Percentiles rank a stretch among this genome's conserved stretches.
Conservation (phyloP, 192 early-diverging fungal species). For the Jimgerdemannia flammicorona region DNA sequence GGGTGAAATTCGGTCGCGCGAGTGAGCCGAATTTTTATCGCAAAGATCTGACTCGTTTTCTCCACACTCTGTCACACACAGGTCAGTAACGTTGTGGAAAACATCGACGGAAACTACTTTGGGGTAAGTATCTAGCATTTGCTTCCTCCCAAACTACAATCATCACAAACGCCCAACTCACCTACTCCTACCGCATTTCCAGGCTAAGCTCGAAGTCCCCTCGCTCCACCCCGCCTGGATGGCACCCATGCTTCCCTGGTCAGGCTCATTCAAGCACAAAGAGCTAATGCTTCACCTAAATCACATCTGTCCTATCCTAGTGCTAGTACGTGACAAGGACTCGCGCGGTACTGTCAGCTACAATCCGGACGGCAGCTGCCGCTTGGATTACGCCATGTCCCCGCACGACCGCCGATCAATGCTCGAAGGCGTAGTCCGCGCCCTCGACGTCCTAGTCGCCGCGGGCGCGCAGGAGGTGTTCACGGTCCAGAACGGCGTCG, state of each 20-base stretch:
- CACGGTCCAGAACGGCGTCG: constrained; percentile 47
- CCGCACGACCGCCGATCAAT: constrained; percentile 47
- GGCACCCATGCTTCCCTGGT: constrained; percentile 43
- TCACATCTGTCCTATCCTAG: constrained; percentile 45
- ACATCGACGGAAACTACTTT: constrained; percentile 58
- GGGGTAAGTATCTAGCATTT: constrained; percentile 65
- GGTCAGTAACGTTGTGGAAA: constrained; percentile 43
- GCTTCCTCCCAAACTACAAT: constrained; percentile 45
- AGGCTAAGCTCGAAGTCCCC: constrained; percentile 58
- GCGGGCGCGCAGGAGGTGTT: constrained; percentile 59
- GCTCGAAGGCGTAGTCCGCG: constrained; percentile 37
- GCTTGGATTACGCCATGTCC: constrained; percentile 47
- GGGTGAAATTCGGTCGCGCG: no score
- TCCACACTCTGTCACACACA: neutral
- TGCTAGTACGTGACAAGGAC: constrained; percentile 62
- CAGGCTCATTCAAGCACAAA: constrained; percentile 46
- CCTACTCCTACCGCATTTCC: constrained; percentile 21
- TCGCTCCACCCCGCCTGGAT: constrained; percentile 49
- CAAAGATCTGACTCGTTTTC: neutral
- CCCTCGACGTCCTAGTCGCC: constrained; percentile 51
- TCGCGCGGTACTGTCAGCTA: constrained; percentile 36
- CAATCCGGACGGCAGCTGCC: constrained; percentile 35
- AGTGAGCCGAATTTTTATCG: neutral
- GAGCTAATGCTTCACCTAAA: constrained; percentile 40
- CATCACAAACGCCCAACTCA: constrained; percentile 45